Percentiles rank a stretch among this genome's conserved stretches.
These are phyloP conservation scores for Dimargaris cristalligena DNA, from an alignment of 192 early-diverging fungal species.

Conservation along the genomic window DNA sequence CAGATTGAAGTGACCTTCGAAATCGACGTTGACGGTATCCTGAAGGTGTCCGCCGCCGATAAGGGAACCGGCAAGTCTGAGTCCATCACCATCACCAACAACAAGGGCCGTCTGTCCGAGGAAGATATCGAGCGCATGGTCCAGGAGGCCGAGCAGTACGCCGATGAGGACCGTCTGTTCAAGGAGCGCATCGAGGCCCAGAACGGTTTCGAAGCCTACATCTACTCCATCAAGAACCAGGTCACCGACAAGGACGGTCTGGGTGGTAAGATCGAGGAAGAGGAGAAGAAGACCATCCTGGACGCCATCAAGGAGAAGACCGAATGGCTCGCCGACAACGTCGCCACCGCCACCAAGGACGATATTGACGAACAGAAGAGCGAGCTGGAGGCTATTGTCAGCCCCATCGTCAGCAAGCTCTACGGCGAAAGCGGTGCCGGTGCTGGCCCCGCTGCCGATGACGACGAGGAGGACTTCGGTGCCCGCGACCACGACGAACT, in stretches of 20 bases:
- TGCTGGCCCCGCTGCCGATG: slow-evolving; percentile 38
- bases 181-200: slow-evolving; percentile 81
- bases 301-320: slow-evolving; percentile 61
- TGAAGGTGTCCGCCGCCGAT: slow-evolving; percentile 83
- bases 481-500: slow-evolving; percentile 32
- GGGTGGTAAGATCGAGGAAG: slow-evolving; percentile 65
- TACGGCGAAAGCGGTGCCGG: slow-evolving; percentile 43
- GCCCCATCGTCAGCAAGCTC: slow-evolving; percentile 87
- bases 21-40: slow-evolving; percentile 86
- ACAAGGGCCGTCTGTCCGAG: slow-evolving; percentile 85
- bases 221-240: slow-evolving; percentile 80
- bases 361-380: slow-evolving; percentile 93
- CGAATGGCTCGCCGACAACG: slow-evolving; percentile 77
- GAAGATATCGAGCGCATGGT: slow-evolving; percentile 98
- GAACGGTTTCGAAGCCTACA: slow-evolving; percentile 82
- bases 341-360: slow-evolving; percentile 74
- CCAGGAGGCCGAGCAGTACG: slow-evolving; percentile 84
- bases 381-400: slow-evolving; percentile 84
- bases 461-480: slow-evolving; percentile 25
- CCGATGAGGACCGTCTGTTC: slow-evolving; percentile 65
- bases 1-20: slow-evolving; percentile 97
- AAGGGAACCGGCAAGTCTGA: slow-evolving; percentile 95
- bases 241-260: slow-evolving; percentile 68
- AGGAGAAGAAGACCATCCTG: slow-evolving; percentile 80
- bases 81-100: slow-evolving; percentile 92